Percentiles rank a stretch among this genome's conserved stretches.
These are phyloP conservation scores for Lunasporangiospora selenospora DNA, from an alignment of 192 early-diverging fungal genomes.

Conservation along the genomic window DNA sequence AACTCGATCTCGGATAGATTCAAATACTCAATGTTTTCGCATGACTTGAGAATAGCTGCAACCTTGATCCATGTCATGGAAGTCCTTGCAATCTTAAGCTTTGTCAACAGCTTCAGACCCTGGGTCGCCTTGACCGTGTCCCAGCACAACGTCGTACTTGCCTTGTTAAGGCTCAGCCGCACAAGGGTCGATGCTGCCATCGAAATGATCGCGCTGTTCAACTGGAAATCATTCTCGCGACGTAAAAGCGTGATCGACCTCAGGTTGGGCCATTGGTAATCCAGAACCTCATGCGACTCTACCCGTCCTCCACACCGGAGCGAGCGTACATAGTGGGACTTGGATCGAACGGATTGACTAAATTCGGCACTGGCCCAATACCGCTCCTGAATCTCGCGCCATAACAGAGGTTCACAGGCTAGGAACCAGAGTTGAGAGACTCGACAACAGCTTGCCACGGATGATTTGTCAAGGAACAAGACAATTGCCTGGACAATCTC, in stretches of 20 bases:
- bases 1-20: conserved; percentile 18
- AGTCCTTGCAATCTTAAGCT: conserved; percentile 22
- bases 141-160: background rate
- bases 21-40: conserved; percentile 22
- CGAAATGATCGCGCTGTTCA: conserved; percentile 14
- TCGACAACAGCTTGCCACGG: conserved; percentile 28
- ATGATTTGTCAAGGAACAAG: conserved; percentile 43
- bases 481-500: conserved; percentile 36
- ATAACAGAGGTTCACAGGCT: conserved; percentile 30
- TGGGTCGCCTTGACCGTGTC: conserved; percentile 11
- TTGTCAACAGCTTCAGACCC: conserved; percentile 13
- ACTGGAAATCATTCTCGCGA: conserved; percentile 7
- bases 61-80: background rate
- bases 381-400: conserved; percentile 36
- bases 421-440: conserved; percentile 23
- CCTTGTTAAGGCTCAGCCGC: conserved; percentile 18
- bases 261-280: conserved; percentile 32
- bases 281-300: conserved; percentile 30
- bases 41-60: conserved; percentile 8
- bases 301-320: conserved; percentile 33
- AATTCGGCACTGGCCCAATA: conserved; percentile 26
- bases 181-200: conserved; percentile 5
- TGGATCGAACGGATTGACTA: conserved; percentile 7
- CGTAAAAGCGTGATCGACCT: conserved; percentile 19
- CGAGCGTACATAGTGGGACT: conserved; percentile 20